Evolutionary conservation across 768 basidiomycete genomes (phyloP).

Genomic region (Tricholoma terreum): DNA sequence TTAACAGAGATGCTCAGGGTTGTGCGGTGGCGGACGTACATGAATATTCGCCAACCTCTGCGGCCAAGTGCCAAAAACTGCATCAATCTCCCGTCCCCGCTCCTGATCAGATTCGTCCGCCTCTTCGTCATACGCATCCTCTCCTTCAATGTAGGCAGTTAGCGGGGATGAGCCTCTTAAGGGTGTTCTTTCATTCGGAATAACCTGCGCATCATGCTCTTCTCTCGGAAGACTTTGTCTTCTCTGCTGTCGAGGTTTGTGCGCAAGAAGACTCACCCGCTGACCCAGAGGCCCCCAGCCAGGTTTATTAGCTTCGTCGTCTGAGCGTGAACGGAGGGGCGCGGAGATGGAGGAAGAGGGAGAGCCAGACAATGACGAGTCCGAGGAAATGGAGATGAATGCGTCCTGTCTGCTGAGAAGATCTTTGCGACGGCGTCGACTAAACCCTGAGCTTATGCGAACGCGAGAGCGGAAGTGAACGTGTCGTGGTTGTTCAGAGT

Average conservation of each 20-base stretch:
- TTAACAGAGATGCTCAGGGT: neutral
- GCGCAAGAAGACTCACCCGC: constrained; percentile 44
- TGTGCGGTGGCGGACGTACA: constrained; percentile 40
- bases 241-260: constrained; percentile 17
- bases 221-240: constrained; percentile 15
- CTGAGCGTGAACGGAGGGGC: constrained; percentile 59
- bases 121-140: constrained; percentile 5
- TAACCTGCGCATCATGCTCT: constrained; percentile 1
- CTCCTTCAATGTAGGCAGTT: constrained; percentile 8
- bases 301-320: constrained; percentile 43
- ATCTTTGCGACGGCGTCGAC: constrained; percentile 37
- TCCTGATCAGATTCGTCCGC: constrained; percentile 26
- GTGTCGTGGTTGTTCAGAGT: constrained; percentile 20
- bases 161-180: constrained; percentile 23
- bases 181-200: constrained; percentile 37
- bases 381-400: constrained; percentile 21
- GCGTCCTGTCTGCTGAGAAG: constrained; percentile 1
- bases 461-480: constrained; percentile 76
- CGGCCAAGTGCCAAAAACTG: constrained; percentile 67
- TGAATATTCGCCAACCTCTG: constrained; percentile 63
- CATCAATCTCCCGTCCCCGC: constrained; percentile 47
- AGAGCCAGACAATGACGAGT: constrained; percentile 54
- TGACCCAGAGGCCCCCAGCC: constrained; percentile 63
- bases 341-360: constrained; percentile 81
- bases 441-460: constrained; percentile 70